phyloP scores from a whole-genome alignment of 441 rosid genomes.

The Mallotus repandus region DNA sequence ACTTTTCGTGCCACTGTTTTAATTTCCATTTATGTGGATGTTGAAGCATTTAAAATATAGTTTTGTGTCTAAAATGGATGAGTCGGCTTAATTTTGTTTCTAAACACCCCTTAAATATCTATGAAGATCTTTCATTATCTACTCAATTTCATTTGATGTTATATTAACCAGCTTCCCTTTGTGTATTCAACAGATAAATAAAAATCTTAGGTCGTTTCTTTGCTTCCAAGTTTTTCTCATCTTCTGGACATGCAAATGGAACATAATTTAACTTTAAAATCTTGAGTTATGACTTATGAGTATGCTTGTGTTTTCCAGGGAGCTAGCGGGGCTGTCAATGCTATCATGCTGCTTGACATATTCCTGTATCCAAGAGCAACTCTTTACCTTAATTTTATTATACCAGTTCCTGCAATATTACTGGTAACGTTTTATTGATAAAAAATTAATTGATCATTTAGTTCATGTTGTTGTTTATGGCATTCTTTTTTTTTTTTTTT shows the following conservation, averaged over 20 bases:
- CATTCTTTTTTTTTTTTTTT: too few species aligned
- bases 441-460: background rate
- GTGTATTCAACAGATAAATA: background rate
- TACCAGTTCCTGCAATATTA: constrained; percentile 88
- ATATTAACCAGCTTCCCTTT: background rate
- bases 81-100: background rate
- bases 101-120: background rate
- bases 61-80: background rate
- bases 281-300: background rate
- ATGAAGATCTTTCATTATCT: background rate
- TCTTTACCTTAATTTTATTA: constrained; percentile 56
- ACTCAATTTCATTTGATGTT: background rate
- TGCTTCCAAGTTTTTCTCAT: background rate
- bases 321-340: constrained; percentile 91
- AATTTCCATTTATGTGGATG: background rate
- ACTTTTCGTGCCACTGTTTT: background rate
- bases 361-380: constrained; percentile 76
- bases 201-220: background rate
- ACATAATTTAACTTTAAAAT: constrained; percentile 6
- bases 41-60: background rate
- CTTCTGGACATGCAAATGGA: background rate
- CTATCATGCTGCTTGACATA: constrained; percentile 83
- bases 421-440: constrained; percentile 45
- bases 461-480: constrained; percentile 3
- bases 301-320: constrained; percentile 43